phyloP scores from a whole-genome alignment of 2,329 filamentous ascomycete species.

The Pseudocercospora musae region DNA sequence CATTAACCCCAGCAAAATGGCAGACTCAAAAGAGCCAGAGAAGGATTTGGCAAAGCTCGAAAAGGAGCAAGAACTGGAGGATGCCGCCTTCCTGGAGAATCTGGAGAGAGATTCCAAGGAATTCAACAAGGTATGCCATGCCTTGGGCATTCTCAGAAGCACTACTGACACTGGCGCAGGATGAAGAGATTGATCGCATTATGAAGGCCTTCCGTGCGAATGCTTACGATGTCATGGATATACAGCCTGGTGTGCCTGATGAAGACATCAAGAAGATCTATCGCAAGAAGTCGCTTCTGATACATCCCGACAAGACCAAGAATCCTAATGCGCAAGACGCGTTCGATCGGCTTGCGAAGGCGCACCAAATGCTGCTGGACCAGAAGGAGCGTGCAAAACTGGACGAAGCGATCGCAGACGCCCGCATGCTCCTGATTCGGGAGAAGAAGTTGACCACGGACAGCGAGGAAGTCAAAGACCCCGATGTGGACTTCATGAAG shows the following conservation, averaged over 20 bases:
- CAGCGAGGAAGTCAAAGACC: slow-evolving; percentile 71
- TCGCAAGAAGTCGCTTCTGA: slow-evolving; percentile 96
- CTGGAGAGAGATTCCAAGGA: slow-evolving; percentile 85
- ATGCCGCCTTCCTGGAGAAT: slow-evolving; percentile 68
- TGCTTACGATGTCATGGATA: slow-evolving; percentile 88
- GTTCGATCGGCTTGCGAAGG: slow-evolving; percentile 95
- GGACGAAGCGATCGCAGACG: slow-evolving; percentile 94
- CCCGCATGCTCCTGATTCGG: slow-evolving; percentile 88
- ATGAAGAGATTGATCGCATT: slow-evolving; percentile 94
- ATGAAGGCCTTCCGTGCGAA: slow-evolving; percentile 82
- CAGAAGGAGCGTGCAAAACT: slow-evolving; percentile 84
- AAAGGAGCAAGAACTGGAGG: slow-evolving; percentile 39
- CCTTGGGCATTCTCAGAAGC: neutral
- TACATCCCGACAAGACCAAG: slow-evolving; percentile 96
- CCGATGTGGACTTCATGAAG: slow-evolving; percentile 72
- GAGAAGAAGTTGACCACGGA: slow-evolving; percentile 92
- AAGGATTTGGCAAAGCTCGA: slow-evolving; percentile 28
- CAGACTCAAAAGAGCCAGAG: slow-evolving; percentile 22
- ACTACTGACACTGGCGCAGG: slow-evolving; percentile 49
- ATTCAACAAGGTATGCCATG: slow-evolving; percentile 69
- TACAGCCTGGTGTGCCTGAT: slow-evolving; percentile 91
- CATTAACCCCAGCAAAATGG: slow-evolving; percentile 12
- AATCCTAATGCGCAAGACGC: slow-evolving; percentile 90
- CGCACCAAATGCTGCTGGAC: slow-evolving; percentile 85
- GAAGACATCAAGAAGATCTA: slow-evolving; percentile 94